Conservation (phyloP, 805 yeast genomes). For the Candida maesae region DNA sequence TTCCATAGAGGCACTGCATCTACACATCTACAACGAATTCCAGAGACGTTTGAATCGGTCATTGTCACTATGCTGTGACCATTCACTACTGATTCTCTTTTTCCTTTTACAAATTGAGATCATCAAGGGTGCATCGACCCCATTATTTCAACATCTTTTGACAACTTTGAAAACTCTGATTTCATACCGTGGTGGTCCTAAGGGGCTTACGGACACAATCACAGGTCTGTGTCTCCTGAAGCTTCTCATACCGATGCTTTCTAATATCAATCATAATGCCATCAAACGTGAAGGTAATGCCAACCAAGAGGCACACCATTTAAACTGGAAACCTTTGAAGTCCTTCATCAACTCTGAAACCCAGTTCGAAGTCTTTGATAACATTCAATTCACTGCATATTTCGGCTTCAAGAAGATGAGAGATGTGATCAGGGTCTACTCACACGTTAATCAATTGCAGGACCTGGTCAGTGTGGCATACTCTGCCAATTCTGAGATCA, state of each 20-base stretch:
- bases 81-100: constrained; percentile 5
- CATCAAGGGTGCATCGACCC: constrained; percentile 5
- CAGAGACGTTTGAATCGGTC: constrained; percentile 4
- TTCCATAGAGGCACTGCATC: constrained; percentile 3
- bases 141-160: constrained; percentile 5
- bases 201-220: constrained; percentile 7
- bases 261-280: constrained; percentile 3
- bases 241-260: constrained; percentile 1
- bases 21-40: constrained; percentile 4
- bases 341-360: background rate
- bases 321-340: constrained; percentile 4
- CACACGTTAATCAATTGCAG: constrained; percentile 8
- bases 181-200: constrained; percentile 9
- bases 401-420: background rate
- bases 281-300: background rate
- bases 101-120: constrained; percentile 8
- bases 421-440: constrained; percentile 4
- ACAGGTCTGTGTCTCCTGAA: constrained; percentile 10
- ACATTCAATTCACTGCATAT: background rate
- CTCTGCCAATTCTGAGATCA: constrained; percentile 6
- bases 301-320: background rate
- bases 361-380: constrained; percentile 6
- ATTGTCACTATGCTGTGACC: constrained; percentile 10
- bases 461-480: constrained; percentile 5
- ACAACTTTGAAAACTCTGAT: background rate